Evolutionary conservation across 1,284 basidiomycete species (phyloP).

Genomic region (Nidula niveotomentosa): DNA sequence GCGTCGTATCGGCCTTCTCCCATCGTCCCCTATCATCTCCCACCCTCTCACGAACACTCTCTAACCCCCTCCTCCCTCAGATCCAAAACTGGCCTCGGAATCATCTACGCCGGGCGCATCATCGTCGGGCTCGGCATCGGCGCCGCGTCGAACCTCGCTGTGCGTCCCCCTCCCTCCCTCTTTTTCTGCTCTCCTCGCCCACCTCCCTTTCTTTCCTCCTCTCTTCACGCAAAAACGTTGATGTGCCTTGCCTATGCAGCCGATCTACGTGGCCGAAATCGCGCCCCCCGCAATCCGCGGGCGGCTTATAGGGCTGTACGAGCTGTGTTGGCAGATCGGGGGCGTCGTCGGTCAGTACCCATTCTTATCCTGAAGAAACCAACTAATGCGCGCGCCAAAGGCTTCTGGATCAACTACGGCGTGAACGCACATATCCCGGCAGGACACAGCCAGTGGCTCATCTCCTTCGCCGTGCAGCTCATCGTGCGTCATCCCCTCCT

Average conservation of each 20-base stretch:
- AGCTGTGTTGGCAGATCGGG: conserved; percentile 38
- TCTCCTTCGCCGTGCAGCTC: conserved; percentile 51
- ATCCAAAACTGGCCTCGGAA: conserved; percentile 26
- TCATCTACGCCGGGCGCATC: conserved; percentile 32
- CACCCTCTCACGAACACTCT: too few relatives aligned
- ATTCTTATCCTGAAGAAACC: conserved; percentile 1
- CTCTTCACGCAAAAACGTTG: neutral
- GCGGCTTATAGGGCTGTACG: conserved; percentile 47
- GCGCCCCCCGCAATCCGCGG: conserved; percentile 46
- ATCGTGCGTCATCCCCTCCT: conserved; percentile 21
- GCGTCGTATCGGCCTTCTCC: too few relatives aligned
- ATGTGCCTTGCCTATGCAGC: conserved; percentile 13
- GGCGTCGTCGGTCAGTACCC: conserved; percentile 25
- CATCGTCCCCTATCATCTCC: too few relatives aligned
- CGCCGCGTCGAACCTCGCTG: conserved; percentile 35
- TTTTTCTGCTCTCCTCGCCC: conserved; percentile 6
- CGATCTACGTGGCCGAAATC: conserved; percentile 42
- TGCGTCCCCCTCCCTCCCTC: conserved; percentile 15
- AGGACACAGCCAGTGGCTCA: conserved; percentile 39
- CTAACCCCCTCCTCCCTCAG: conserved; percentile 1
- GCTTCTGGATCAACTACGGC: conserved; percentile 51
- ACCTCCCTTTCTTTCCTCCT: neutral
- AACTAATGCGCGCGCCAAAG: conserved; percentile 4
- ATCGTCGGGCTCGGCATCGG: conserved; percentile 31
- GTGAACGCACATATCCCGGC: conserved; percentile 34